phyloP scores from a whole-genome alignment of 257 asterid genomes.

The Eucommia ulmoides region DNA sequence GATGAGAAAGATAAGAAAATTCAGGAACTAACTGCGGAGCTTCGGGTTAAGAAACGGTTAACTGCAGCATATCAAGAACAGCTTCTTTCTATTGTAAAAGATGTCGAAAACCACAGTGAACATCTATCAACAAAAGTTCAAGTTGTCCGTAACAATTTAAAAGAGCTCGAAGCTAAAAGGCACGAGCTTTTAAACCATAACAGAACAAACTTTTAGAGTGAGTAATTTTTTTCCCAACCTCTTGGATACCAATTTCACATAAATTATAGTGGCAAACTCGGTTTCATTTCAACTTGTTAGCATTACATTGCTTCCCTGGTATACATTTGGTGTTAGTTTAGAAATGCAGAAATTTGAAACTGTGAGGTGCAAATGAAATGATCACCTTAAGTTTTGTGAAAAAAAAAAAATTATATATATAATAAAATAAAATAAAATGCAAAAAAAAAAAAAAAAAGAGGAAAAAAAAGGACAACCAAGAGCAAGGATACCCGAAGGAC shows the following conservation, averaged over 20 bases:
- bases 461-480: no score
- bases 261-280: neutral
- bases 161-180: constrained; percentile 42
- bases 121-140: constrained; percentile 44
- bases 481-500: no score
- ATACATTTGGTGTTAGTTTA: neutral
- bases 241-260: neutral
- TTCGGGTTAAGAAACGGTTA: constrained; percentile 49
- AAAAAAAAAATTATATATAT: no score
- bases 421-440: no score
- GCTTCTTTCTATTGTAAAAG: constrained; percentile 50
- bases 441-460: no score
- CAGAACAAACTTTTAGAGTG: constrained; percentile 20
- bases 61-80: constrained; percentile 61
- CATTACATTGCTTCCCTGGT: neutral
- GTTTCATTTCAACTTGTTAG: neutral
- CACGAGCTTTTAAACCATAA: constrained; percentile 22
- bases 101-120: constrained; percentile 53
- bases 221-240: constrained; percentile 4
- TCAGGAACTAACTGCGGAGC: constrained; percentile 62
- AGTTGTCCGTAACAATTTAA: constrained; percentile 32
- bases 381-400: no score
- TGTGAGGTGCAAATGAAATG: no score
- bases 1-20: constrained; percentile 70
- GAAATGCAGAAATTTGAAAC: no score